Evolutionary conservation across 805 yeast species (phyloP).

Genomic region (Candida glaebosa): DNA sequence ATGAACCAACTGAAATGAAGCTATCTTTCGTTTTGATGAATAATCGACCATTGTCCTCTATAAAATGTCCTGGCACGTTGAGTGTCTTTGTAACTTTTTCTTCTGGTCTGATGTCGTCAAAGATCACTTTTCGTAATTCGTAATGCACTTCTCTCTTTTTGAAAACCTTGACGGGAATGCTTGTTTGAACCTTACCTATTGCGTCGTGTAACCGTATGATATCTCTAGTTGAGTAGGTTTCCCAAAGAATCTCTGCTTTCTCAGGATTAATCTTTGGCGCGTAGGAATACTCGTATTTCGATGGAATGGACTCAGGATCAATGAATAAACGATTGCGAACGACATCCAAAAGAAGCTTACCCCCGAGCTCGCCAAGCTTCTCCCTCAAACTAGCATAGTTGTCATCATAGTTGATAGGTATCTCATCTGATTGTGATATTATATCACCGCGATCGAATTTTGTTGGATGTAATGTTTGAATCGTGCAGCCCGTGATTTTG

Average conservation of each 20-base stretch:
- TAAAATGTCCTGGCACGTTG: constrained; percentile 20
- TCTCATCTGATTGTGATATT: constrained; percentile 50
- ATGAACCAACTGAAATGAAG: constrained; percentile 23
- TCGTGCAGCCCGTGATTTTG: constrained; percentile 70
- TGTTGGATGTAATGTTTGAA: constrained; percentile 87
- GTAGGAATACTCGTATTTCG: constrained; percentile 39
- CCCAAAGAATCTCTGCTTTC: constrained; percentile 50
- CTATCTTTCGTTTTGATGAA: constrained; percentile 46
- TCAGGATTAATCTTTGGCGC: constrained; percentile 54
- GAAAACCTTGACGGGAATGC: constrained; percentile 29
- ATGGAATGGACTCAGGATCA: constrained; percentile 16
- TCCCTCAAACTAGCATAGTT: constrained; percentile 44
- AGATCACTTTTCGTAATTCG: constrained; percentile 44
- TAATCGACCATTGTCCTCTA: constrained; percentile 20
- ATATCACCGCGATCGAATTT: constrained; percentile 80
- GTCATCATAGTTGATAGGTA: constrained; percentile 40
- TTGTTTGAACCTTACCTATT: constrained; percentile 55
- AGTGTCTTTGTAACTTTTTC: constrained; percentile 5
- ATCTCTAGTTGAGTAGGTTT: constrained; percentile 24
- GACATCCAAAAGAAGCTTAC: constrained; percentile 48
- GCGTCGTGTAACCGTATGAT: constrained; percentile 46
- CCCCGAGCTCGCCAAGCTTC: constrained; percentile 60
- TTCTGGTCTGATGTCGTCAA: constrained; percentile 33
- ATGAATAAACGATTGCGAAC: constrained; percentile 30
- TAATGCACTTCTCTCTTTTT: constrained; percentile 28